These are phyloP conservation scores for Kodamaea jinghongensis DNA, from an alignment of 805 yeast species.

Conservation along the genomic window DNA sequence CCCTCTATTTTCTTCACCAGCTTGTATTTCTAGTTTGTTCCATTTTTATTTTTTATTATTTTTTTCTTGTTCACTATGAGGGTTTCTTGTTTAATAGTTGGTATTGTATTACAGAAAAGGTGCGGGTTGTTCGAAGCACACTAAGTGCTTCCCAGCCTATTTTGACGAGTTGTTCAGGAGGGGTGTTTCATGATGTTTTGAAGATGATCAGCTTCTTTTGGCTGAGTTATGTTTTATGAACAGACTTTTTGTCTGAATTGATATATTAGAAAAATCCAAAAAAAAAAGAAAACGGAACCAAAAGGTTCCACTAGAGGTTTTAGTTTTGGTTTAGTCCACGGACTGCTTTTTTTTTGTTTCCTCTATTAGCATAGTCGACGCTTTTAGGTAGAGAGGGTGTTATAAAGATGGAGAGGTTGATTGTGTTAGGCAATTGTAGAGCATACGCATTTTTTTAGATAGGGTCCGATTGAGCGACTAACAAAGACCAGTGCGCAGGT, in stretches of 20 bases:
- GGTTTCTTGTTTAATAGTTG: too few relatives aligned
- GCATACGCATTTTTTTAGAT: too few relatives aligned
- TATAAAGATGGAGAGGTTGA: too few relatives aligned
- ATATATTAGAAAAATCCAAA: slow-evolving; percentile 5
- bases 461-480: too few relatives aligned
- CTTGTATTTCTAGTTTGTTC: slow-evolving; percentile 4
- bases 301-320: background rate
- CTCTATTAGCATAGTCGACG: background rate
- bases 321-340: slow-evolving; percentile 2
- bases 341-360: slow-evolving; percentile 8
- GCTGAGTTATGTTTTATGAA: slow-evolving; percentile 6
- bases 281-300: background rate
- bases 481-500: too few relatives aligned
- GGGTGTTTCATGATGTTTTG: too few relatives aligned
- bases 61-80: background rate
- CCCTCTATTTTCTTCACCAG: slow-evolving; percentile 5
- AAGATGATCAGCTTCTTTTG: background rate
- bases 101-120: too few relatives aligned
- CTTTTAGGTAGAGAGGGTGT: too few relatives aligned
- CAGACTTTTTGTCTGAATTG: slow-evolving; percentile 3
- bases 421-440: too few relatives aligned
- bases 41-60: slow-evolving; percentile 1
- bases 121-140: too few relatives aligned
- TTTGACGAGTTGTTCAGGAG: too few relatives aligned
- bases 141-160: too few relatives aligned